These are phyloP conservation scores for Torulaspora gathmanii DNA, from an alignment of 805 yeast species.

Conservation along the genomic window DNA sequence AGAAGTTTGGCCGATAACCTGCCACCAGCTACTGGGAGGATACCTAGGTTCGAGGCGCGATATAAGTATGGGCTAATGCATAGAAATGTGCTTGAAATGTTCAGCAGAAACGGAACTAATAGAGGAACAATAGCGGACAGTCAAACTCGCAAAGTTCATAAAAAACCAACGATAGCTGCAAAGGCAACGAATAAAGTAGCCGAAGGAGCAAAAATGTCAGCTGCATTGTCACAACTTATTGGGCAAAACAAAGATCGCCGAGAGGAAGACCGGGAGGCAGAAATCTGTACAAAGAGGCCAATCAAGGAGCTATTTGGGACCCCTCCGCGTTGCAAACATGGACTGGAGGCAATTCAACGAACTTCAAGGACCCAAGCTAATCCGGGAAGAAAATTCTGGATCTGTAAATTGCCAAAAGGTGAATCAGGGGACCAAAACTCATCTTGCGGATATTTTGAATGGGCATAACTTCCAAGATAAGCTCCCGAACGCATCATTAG, in stretches of 20 bases:
- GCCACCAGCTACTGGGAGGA: not conserved
- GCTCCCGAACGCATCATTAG: not conserved
- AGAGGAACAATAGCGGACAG: slow-evolving; percentile 6
- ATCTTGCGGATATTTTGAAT: slow-evolving; percentile 52
- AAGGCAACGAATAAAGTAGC: slow-evolving; percentile 14
- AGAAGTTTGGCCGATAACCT: not conserved
- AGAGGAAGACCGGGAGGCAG: not conserved
- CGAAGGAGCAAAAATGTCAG: not conserved
- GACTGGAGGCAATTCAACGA: slow-evolving; percentile 42
- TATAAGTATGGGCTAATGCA: slow-evolving; percentile 41
- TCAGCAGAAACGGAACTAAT: slow-evolving; percentile 19
- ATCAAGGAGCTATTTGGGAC: slow-evolving; percentile 26
- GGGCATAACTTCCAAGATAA: slow-evolving; percentile 35
- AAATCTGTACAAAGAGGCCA: not conserved
- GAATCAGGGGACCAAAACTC: slow-evolving; percentile 27
- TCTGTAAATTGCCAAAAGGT: slow-evolving; percentile 42
- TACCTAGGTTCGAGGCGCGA: slow-evolving; percentile 51
- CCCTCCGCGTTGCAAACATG: slow-evolving; percentile 47
- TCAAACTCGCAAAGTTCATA: slow-evolving; percentile 3
- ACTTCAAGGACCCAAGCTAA: slow-evolving; percentile 43
- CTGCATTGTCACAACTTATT: too few species aligned
- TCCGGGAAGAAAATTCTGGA: slow-evolving; percentile 52
- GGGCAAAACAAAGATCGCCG: not conserved
- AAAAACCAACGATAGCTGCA: slow-evolving; percentile 2
- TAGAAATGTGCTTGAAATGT: slow-evolving; percentile 37